phyloP scores from a whole-genome alignment of 805 yeast species.

The Candida germanica region DNA sequence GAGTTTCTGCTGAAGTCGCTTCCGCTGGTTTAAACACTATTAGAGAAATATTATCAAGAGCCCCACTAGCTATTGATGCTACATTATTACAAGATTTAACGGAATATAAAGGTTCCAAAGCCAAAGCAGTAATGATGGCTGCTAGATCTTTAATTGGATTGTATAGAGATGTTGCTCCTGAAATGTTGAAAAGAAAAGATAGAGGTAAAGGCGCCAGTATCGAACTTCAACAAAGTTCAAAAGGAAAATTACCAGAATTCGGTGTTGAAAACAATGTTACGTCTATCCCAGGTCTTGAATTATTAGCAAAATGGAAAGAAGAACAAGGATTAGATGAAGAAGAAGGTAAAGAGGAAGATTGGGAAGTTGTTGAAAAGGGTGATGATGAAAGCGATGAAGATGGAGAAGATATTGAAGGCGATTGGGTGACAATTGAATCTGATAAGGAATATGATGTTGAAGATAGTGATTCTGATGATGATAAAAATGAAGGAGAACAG shows the following conservation, averaged over 20 bases:
- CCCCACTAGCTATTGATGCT: constrained; percentile 90
- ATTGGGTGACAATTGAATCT: constrained; percentile 87
- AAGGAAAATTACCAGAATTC: constrained; percentile 49
- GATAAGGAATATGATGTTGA: constrained; percentile 68
- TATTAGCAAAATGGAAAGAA: constrained; percentile 81
- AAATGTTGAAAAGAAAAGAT: constrained; percentile 85
- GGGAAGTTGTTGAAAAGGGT: constrained; percentile 58
- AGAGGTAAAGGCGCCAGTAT: constrained; percentile 91
- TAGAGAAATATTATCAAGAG: constrained; percentile 88
- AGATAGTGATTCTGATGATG: constrained; percentile 48
- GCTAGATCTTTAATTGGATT: constrained; percentile 83
- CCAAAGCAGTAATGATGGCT: constrained; percentile 92
- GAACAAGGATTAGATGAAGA: constrained; percentile 57
- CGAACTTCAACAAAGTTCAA: constrained; percentile 64
- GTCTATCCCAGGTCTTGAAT: constrained; percentile 89
- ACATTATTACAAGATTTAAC: constrained; percentile 84
- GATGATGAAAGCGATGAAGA: constrained; percentile 29
- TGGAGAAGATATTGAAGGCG: constrained; percentile 67
- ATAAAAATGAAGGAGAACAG: constrained; percentile 32
- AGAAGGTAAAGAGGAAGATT: constrained; percentile 50
- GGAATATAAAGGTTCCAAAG: constrained; percentile 88
- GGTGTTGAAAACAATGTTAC: constrained; percentile 70
- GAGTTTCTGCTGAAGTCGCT: constrained; percentile 97
- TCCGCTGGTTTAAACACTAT: constrained; percentile 97
- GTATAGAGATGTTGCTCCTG: constrained; percentile 94